A percentile compares a stretch with the other conserved stretches of the same genome.
Evolutionary conservation across 148 eudicot genomes (phyloP).

Genomic region (Diospyros lotus): DNA sequence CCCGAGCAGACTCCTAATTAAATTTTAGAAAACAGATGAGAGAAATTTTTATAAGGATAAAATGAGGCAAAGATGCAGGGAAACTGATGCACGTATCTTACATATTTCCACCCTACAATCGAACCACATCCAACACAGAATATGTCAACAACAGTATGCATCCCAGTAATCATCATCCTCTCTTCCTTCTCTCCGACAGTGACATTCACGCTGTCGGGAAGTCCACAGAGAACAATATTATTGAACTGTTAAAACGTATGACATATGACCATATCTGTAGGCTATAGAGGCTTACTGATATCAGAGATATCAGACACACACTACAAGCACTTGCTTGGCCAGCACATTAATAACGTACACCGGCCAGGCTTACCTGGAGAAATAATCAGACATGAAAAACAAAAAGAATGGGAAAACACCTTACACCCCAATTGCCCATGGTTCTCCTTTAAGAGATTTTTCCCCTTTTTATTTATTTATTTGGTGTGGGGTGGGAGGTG

Average conservation of each 20-base stretch:
- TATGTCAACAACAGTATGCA: constrained; percentile 82
- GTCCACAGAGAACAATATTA: too few relatives aligned
- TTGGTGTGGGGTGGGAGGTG: too few relatives aligned
- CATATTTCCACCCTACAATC: constrained; percentile 89
- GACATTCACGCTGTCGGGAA: constrained; percentile 63
- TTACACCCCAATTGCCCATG: background rate
- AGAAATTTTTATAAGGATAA: background rate
- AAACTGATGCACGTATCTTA: constrained; percentile 29
- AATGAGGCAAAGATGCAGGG: background rate
- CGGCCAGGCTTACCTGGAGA: background rate
- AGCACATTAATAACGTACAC: too few relatives aligned
- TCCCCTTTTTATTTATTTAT: too few relatives aligned
- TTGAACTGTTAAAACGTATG: too few relatives aligned
- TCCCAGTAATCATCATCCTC: constrained; percentile 81
- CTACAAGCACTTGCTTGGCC: too few relatives aligned
- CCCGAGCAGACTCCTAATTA: constrained; percentile 64
- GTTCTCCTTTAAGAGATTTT: too few relatives aligned
- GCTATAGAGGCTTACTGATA: too few relatives aligned
- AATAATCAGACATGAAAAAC: background rate
- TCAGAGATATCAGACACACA: too few relatives aligned
- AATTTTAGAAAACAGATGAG: background rate
- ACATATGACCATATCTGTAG: too few relatives aligned
- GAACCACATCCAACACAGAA: constrained; percentile 92
- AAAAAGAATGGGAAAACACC: background rate
- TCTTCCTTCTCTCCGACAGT: constrained; percentile 71